Percentiles rank a stretch among this genome's conserved stretches.
These are phyloP conservation scores for Candida berthetii DNA, from an alignment of 805 yeast genomes.

Conservation along the genomic window DNA sequence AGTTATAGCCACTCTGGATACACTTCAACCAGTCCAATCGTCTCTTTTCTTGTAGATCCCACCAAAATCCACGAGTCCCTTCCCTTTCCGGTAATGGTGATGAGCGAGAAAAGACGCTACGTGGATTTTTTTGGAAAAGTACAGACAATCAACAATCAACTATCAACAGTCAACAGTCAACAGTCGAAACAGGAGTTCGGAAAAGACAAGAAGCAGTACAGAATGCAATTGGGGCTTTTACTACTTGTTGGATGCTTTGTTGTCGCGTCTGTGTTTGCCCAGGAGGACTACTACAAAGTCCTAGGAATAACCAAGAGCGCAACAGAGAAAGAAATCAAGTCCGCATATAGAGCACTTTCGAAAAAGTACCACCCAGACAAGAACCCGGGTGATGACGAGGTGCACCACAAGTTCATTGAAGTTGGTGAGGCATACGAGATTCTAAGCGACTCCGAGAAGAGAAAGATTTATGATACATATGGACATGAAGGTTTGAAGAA, in stretches of 20 bases:
- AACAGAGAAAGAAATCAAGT: conserved; percentile 73
- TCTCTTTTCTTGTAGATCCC: too few relatives aligned
- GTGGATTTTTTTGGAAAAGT: not conserved
- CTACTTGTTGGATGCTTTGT: conserved; percentile 3
- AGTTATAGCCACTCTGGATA: too few relatives aligned
- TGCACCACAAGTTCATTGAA: conserved; percentile 82
- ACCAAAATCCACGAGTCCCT: too few relatives aligned
- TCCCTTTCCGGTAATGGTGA: not conserved
- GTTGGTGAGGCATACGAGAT: conserved; percentile 93
- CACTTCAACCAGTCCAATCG: too few relatives aligned
- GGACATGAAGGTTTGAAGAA: conserved; percentile 72
- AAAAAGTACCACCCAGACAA: conserved; percentile 94
- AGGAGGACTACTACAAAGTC: conserved; percentile 48
- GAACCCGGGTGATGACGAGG: conserved; percentile 75
- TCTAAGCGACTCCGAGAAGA: conserved; percentile 64
- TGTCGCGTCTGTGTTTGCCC: conserved; percentile 15
- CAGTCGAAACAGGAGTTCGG: too few relatives aligned
- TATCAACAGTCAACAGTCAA: not conserved
- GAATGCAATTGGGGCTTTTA: not conserved
- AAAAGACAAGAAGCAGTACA: not conserved
- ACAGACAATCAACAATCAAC: not conserved
- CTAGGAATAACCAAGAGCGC: conserved; percentile 69
- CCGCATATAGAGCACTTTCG: conserved; percentile 76
- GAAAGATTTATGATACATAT: conserved; percentile 60
- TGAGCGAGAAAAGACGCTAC: not conserved